Evolutionary conservation across 768 basidiomycete species (phyloP).

Genomic region (Crassisporium funariophilum): DNA sequence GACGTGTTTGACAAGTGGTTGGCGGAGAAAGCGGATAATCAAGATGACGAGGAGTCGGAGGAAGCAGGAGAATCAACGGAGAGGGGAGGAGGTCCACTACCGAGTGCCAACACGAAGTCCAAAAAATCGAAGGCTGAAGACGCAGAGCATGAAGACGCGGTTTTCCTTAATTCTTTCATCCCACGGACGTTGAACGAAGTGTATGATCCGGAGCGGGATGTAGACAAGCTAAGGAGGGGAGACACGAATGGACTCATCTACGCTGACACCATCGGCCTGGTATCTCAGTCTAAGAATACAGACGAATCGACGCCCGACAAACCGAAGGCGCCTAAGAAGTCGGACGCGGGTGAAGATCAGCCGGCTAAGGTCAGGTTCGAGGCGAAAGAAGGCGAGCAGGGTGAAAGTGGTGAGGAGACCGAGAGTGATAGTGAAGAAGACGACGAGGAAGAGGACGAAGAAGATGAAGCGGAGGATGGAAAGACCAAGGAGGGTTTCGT

Average conservation of each 20-base stretch:
- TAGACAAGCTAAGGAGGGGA: slow-evolving; percentile 71
- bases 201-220: slow-evolving; percentile 92
- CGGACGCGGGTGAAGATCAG: not conserved
- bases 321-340: not conserved
- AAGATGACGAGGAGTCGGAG: slow-evolving; percentile 21
- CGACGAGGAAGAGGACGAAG: slow-evolving; percentile 36
- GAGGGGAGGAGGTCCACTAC: slow-evolving; percentile 14
- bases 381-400: slow-evolving; percentile 11
- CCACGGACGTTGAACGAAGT: slow-evolving; percentile 92
- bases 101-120: slow-evolving; percentile 3
- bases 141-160: slow-evolving; percentile 74
- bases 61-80: slow-evolving; percentile 10
- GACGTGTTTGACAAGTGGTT: slow-evolving; percentile 50
- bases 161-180: slow-evolving; percentile 91
- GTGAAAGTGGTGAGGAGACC: slow-evolving; percentile 18
- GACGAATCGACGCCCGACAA: slow-evolving; percentile 5
- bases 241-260: slow-evolving; percentile 78
- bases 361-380: slow-evolving; percentile 6
- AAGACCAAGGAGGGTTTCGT: slow-evolving; percentile 39
- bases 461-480: slow-evolving; percentile 40
- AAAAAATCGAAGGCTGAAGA: slow-evolving; percentile 21
- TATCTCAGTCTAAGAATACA: slow-evolving; percentile 38
- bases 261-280: slow-evolving; percentile 80
- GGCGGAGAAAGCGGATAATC: slow-evolving; percentile 30
- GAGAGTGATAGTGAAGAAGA: slow-evolving; percentile 30